Base-by-base conservation (phyloP, 768 basidiomycete species). In the Megacollybia marginata region DNA sequence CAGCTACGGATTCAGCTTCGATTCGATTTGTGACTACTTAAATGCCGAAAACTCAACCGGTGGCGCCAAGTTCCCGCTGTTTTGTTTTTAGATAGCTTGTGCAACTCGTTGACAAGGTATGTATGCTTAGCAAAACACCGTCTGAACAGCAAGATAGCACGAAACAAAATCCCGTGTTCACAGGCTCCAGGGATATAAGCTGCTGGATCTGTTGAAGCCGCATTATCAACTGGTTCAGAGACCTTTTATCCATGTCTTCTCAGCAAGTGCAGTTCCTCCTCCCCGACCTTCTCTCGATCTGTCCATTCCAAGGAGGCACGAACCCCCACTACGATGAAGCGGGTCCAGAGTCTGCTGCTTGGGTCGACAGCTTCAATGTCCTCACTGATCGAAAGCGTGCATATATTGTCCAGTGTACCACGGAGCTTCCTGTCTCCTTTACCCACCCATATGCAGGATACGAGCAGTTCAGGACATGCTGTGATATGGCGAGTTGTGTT, bases 331-430 rank as follows among this genome's bases (percentile, higher is more conserved):
- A n/a, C n/a, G n/a, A n/a, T n/a, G n/a, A n/a, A n/a, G n/a, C n/a
- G n/a, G n/a, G n/a, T n/a, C n/a, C n/a, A n/a, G n/a, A n/a, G n/a
- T n/a, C n/a, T n/a, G n/a, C n/a, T n/a, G 71, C 71, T 36, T 84
- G 83, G 82, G 73, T 83, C 52, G 76, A 81, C 57, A 72, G 74
- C 56, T 82, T 76, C 65, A 62, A 76, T 48, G 66, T 79, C 48
- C 77, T 85, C 62, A 73, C 72, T 46, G 76, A 79, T 62, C 68
- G 74, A 55, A 83, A 83, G 57, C 78, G 74, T 46, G 75, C 75
- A n/a, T 80, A 79, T 63, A 84, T 84, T 56, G 67, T 77, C 36
- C 75, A 78, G 60, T 78, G 79, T 2, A 74, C 72, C 50, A 80
- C 75, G 56, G 82, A 83, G 57, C 71, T 83, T 4, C 69, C 84